Percentiles rank a stretch among this genome's conserved stretches.
These are phyloP conservation scores for Trametes sp. DNA, from an alignment of 1,284 basidiomycete genomes.

Conservation along the genomic window DNA sequence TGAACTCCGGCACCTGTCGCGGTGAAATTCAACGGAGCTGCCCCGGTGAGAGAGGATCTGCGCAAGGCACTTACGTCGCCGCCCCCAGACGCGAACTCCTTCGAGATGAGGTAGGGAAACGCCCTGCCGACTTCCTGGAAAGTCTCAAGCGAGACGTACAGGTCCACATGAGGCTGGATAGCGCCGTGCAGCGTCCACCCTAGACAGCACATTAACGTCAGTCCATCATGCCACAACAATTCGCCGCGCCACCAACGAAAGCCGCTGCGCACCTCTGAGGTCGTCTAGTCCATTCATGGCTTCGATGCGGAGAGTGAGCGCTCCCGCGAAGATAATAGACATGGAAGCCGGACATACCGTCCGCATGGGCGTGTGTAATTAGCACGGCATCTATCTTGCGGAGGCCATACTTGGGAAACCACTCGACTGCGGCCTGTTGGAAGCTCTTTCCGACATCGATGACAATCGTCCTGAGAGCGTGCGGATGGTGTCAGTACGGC, in stretches of 20 bases:
- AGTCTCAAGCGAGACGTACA: slow-evolving; percentile 74
- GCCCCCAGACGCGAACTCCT: slow-evolving; percentile 79
- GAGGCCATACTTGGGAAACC: slow-evolving; percentile 80
- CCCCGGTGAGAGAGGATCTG: slow-evolving; percentile 8
- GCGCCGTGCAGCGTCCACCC: slow-evolving; percentile 76
- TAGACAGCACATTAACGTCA: slow-evolving; percentile 38
- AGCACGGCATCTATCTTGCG: slow-evolving; percentile 80
- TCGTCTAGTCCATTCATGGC: slow-evolving; percentile 88
- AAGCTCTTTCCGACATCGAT: slow-evolving; percentile 87
- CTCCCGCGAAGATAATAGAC: slow-evolving; percentile 11
- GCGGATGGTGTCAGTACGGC: slow-evolving; percentile 1
- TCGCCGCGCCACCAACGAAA: slow-evolving; percentile 15
- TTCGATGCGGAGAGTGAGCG: slow-evolving; percentile 37
- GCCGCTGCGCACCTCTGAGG: slow-evolving; percentile 62
- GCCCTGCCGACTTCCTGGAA: slow-evolving; percentile 68
- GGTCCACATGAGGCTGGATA: slow-evolving; percentile 77
- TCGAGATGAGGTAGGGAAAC: slow-evolving; percentile 82
- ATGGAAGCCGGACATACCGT: slow-evolving; percentile 55
- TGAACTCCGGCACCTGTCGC: slow-evolving; percentile 74
- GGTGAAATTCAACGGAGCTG: slow-evolving; percentile 7
- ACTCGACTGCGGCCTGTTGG: slow-evolving; percentile 76
- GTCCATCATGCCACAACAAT: slow-evolving; percentile 4
- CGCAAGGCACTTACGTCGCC: slow-evolving; percentile 65
- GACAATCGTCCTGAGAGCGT: slow-evolving; percentile 65
- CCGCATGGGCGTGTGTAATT: slow-evolving; percentile 82